A percentile compares a stretch with the other conserved stretches of the same genome.
These are phyloP conservation scores for Scedosporium apiospermum DNA, from an alignment of 2,329 filamentous ascomycete genomes.

Conservation along the genomic window DNA sequence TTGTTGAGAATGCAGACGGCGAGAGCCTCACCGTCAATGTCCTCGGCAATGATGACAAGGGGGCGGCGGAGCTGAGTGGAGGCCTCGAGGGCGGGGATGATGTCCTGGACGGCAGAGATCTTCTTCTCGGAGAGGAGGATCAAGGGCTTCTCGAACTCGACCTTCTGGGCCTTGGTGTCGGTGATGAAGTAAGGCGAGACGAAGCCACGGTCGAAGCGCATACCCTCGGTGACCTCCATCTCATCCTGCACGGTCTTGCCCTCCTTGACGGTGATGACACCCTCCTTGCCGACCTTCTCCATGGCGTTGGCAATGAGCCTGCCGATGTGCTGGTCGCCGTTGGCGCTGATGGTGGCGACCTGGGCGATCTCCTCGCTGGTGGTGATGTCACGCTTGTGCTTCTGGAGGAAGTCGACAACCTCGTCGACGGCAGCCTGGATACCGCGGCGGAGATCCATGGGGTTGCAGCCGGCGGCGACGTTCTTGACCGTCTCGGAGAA, in stretches of 20 bases:
- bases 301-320: slow-evolving; percentile 95
- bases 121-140: slow-evolving; percentile 99
- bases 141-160: slow-evolving; percentile 98
- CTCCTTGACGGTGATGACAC: slow-evolving; percentile 99
- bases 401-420: slow-evolving; percentile 86
- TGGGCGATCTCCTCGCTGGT: slow-evolving; percentile 95
- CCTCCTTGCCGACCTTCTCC: slow-evolving; percentile 99
- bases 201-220: slow-evolving; percentile 98
- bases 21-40: slow-evolving; percentile 96
- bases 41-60: slow-evolving; percentile 96
- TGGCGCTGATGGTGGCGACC: slow-evolving; percentile 96
- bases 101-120: slow-evolving; percentile 98
- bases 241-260: slow-evolving; percentile 97
- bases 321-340: slow-evolving; percentile 91
- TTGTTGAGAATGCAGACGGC: slow-evolving; percentile 99
- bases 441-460: slow-evolving; percentile 95
- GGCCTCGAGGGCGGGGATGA: slow-evolving; percentile 93
- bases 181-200: slow-evolving; percentile 99
- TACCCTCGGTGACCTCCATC: slow-evolving; percentile 97
- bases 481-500: slow-evolving; percentile 99
- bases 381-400: slow-evolving; percentile 97
- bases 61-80: slow-evolving; percentile 92
- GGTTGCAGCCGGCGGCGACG: slow-evolving; percentile 97
- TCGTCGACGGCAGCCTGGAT: slow-evolving; percentile 94
- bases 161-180: slow-evolving; percentile 96